Evolutionary conservation across 2,329 filamentous ascomycete genomes (phyloP), one percentile per base, ranked within the genome.

Genomic region (Juglanconis juglandina): DNA sequence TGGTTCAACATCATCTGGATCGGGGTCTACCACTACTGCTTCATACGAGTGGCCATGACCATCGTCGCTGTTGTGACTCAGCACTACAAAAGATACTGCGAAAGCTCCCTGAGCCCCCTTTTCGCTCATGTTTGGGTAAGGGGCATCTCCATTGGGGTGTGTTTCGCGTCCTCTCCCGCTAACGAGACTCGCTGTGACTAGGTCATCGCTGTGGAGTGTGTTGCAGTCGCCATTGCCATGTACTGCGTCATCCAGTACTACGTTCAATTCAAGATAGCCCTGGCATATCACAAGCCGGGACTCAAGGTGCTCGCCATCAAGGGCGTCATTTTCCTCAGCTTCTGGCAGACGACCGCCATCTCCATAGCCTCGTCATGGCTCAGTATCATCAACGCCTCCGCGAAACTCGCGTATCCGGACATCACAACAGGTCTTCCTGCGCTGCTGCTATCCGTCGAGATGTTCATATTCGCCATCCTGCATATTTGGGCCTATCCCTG

Each of bases 1-100:
- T 95, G 91, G 91, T 96, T 96, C 76, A 96, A 96, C 72, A 86
- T 93, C 62, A 81, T 93, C 66, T 95, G 89, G 89, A 82, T 90
- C 51, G 87, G 88, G 57, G 82, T 95, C 58, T 96, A 93, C 74
- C 91, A 96, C 69, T 96, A 95, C 76, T 92, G 90, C 76, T 87
- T 94, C 68, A 85, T 94, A 64, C 86, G 90, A 50, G 88, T 94
- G 17, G 75, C 87, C 68, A 91, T 92, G 82, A 95, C 91, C 37
- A 81, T 94, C 61, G 85, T 90, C 14, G 88, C 91, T 1, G 89
- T 95, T 24, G 75, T 90, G 41, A 86, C 89, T 0, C 85, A 96
- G 72, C 83, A 87, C 59, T 83, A 83, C 64, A 82, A 82, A 35
- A 78, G 80, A 35, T 96, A 95, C 71, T 96, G 92, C 77, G 87